Conservation (phyloP, 805 yeast species). For the Kodamaea kaohsiungensis region DNA sequence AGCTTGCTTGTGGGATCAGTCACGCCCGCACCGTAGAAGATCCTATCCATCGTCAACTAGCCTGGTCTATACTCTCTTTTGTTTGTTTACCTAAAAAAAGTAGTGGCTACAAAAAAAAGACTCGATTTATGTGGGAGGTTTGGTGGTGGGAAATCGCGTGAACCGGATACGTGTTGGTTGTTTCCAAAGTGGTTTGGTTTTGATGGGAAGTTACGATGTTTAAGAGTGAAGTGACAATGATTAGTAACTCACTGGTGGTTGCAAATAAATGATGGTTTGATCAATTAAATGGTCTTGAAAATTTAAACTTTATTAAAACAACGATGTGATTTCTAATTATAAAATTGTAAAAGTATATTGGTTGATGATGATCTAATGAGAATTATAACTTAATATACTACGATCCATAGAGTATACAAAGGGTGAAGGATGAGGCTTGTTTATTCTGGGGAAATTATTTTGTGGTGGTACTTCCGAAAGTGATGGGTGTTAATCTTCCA, state of each 20-base stretch:
- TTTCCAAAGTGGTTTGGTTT: background rate
- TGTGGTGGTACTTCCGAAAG: too few species aligned
- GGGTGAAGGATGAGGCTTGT: too few species aligned
- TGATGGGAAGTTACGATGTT: background rate
- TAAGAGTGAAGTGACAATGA: too few species aligned
- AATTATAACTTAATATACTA: too few species aligned
- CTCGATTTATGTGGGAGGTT: background rate
- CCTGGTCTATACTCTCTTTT: background rate
- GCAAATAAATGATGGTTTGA: background rate
- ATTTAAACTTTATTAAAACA: too few species aligned
- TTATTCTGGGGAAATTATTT: too few species aligned
- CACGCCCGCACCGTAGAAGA: slow-evolving; percentile 60
- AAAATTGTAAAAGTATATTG: too few species aligned
- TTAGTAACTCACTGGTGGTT: background rate
- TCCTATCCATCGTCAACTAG: slow-evolving; percentile 33
- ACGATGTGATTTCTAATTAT: too few species aligned
- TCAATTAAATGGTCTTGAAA: too few species aligned
- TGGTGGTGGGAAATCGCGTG: background rate
- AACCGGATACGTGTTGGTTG: background rate
- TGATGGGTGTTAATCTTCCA: too few species aligned
- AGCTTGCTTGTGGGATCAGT: slow-evolving; percentile 65
- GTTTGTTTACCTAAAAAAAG: background rate
- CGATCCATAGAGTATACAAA: too few species aligned
- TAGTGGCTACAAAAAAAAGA: background rate
- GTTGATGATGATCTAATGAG: too few species aligned